Evolutionary conservation across 352 stramenopile genomes (phyloP), one percentile per base, ranked within the genome.

Genomic region (Pilasporangium apinafurcum): DNA sequence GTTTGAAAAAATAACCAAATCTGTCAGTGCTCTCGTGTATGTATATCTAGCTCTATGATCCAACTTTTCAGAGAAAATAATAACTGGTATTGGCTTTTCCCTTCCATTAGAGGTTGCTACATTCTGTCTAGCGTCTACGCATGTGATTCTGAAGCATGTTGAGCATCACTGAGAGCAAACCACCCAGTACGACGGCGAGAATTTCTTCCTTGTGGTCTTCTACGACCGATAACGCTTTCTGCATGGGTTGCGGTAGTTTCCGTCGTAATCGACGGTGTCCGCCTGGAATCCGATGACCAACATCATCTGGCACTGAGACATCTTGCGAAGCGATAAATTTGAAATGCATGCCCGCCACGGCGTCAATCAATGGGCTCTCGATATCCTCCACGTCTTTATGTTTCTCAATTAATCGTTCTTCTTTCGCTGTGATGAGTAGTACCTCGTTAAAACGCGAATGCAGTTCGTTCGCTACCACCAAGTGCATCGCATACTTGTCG

Each of bases 401-500:
- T 16, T 70, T 67, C 34, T 63, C 60, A 28, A 92, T 49, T 26
- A 48, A 50, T 29, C 67, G 68, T 45, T 87, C 68, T 37, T 82
- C 69, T 30, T 52, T 59, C 32, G 56, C 56, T 9, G 74, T 86
- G 48, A 95, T 72, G 20, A 96, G 67, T 33, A 88, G 54, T 50
- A 96, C 77, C 45, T 93, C 67, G 47, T 98, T 51, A 60, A 98
- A 97, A 29, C 96, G 85, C 42, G 86, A 96, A 42, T 96, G 61
- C 26, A 99, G 80, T 44, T 98, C 71, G 72, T 99, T 99, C 3
- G 95, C 96, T 32, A 99, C 83, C 1, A 99, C 96, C 31, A 98
- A 53, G 57, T 99, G 92, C 68, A 98, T 93, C 37, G 75, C 79
- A 60, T 99, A 99, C 49, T 88, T 96, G 51, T 82, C 61, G 21